These are phyloP conservation scores for Hyaloperonospora brassicae DNA, from an alignment of 352 stramenopile species.

Conservation along the genomic window DNA sequence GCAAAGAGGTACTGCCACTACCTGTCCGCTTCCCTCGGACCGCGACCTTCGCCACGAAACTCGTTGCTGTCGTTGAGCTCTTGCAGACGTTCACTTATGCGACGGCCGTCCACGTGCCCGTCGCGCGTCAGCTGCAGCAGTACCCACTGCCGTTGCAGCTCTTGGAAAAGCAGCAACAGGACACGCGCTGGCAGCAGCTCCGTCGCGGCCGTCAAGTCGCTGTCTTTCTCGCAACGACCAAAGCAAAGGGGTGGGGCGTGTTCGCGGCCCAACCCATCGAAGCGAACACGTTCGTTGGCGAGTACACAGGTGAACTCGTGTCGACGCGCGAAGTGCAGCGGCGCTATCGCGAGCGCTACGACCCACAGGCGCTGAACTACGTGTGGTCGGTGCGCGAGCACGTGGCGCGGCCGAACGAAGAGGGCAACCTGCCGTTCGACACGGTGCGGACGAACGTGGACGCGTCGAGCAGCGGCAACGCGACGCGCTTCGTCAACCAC, in stretches of 20 bases:
- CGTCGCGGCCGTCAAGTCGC: slow-evolving; percentile 21
- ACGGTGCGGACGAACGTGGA: slow-evolving; percentile 59
- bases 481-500: slow-evolving; percentile 72
- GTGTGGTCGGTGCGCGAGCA: slow-evolving; percentile 49
- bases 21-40: slow-evolving; percentile 8
- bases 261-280: slow-evolving; percentile 28
- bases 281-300: slow-evolving; percentile 32
- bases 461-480: slow-evolving; percentile 34
- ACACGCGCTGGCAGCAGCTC: slow-evolving; percentile 21
- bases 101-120: slow-evolving; percentile 21
- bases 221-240: slow-evolving; percentile 24
- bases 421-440: slow-evolving; percentile 6
- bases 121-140: slow-evolving; percentile 3
- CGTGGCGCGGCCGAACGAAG: slow-evolving; percentile 5
- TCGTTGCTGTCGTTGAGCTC: slow-evolving; percentile 4
- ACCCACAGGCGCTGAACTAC: slow-evolving; percentile 33
- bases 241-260: slow-evolving; percentile 43
- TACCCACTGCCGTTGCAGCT: slow-evolving; percentile 25
- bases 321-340: slow-evolving; percentile 33
- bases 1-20: slow-evolving; percentile 15
- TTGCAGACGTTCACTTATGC: slow-evolving; percentile 29
- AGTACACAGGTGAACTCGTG: slow-evolving; percentile 61
- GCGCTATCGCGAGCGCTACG: slow-evolving; percentile 31
- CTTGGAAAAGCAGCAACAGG: slow-evolving; percentile 9
- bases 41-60: not conserved